A percentile compares a stretch with the other conserved stretches of the same genome.
These are phyloP conservation scores for Populus hybrid DNA, from an alignment of 441 rosid genomes.

Conservation along the genomic window DNA sequence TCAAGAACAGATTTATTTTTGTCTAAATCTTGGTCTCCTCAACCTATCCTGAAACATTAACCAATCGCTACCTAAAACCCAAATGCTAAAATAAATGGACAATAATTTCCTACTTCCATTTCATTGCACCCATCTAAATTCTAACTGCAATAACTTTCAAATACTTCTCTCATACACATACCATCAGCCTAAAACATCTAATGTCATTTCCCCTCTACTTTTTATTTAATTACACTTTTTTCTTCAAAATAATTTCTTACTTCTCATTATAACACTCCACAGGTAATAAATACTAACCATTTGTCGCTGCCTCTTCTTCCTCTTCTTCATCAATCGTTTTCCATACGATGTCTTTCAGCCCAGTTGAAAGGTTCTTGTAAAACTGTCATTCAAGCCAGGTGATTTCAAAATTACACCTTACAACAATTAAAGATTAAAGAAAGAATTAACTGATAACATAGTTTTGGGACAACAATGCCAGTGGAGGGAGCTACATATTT, in stretches of 20 bases:
- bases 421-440: background rate
- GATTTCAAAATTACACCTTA: background rate
- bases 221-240: background rate
- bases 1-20: no score
- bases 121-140: background rate
- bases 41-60: no score
- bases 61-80: background rate
- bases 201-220: background rate
- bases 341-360: slow-evolving; percentile 96
- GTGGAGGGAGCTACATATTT: background rate
- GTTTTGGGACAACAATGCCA: background rate
- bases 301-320: slow-evolving; percentile 24
- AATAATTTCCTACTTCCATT: background rate
- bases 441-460: background rate
- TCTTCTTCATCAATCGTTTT: slow-evolving; percentile 61
- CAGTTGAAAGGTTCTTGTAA: slow-evolving; percentile 79
- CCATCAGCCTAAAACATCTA: background rate
- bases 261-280: background rate
- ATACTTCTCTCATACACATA: background rate
- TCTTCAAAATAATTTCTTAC: background rate
- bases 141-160: background rate
- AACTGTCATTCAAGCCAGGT: slow-evolving; percentile 44
- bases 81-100: background rate
- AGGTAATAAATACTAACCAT: slow-evolving; percentile 15
- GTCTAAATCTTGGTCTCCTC: no score